phyloP scores from a whole-genome alignment of 768 basidiomycete species.

The Pulveroboletus sp. region DNA sequence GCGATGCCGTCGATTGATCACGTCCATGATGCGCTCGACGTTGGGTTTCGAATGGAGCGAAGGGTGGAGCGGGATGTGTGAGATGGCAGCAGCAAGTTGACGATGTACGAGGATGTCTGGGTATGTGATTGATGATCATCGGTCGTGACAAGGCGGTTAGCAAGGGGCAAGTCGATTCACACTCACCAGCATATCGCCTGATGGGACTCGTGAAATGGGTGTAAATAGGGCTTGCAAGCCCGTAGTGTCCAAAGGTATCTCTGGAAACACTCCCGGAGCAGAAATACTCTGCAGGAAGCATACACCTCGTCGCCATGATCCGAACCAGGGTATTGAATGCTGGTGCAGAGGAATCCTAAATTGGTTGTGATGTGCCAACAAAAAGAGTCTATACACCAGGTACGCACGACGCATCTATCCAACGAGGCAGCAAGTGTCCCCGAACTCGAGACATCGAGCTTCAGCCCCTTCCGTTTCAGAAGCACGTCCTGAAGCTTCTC shows the following conservation, averaged over 20 bases:
- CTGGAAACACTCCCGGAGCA: slow-evolving; percentile 89
- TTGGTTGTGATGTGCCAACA: background rate
- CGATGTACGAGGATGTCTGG: slow-evolving; percentile 90
- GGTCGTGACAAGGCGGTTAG: background rate
- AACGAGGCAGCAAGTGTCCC: slow-evolving; percentile 84
- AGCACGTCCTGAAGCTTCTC: slow-evolving; percentile 94
- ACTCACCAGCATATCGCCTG: slow-evolving; percentile 84
- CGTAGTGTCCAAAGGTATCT: slow-evolving; percentile 95
- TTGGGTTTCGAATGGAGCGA: slow-evolving; percentile 83
- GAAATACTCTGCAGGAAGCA: slow-evolving; percentile 98
- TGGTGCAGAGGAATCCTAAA: slow-evolving; percentile 73
- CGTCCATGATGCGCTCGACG: slow-evolving; percentile 80
- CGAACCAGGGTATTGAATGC: slow-evolving; percentile 97
- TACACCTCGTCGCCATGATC: slow-evolving; percentile 98
- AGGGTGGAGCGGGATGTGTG: slow-evolving; percentile 75
- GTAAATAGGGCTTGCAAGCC: slow-evolving; percentile 94
- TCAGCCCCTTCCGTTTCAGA: slow-evolving; percentile 75
- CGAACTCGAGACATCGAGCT: slow-evolving; percentile 86
- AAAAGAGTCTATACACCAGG: background rate
- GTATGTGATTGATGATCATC: background rate
- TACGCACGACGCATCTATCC: slow-evolving; percentile 77
- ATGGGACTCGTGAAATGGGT: slow-evolving; percentile 99
- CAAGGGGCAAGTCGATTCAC: background rate
- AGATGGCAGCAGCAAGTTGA: slow-evolving; percentile 87
- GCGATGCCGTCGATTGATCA: slow-evolving; percentile 87